These are phyloP conservation scores for Bromus sterilis DNA, from an alignment of 176 grass and related monocot species.

Conservation along the genomic window DNA sequence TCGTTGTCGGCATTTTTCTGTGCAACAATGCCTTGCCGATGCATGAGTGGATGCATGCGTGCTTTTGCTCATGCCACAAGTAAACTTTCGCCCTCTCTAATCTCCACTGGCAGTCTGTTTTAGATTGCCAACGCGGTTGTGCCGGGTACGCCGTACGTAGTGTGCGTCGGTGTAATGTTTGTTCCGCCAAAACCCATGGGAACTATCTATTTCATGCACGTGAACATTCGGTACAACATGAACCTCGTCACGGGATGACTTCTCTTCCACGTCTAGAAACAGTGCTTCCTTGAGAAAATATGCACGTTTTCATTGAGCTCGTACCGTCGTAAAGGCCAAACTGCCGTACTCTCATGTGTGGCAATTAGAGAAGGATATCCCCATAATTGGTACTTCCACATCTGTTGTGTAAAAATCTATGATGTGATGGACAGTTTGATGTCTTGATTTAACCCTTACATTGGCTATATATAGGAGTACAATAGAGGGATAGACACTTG, in stretches of 20 bases:
- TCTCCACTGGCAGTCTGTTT: neutral
- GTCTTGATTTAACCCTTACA: too few species aligned
- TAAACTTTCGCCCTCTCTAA: neutral
- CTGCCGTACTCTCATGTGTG: too few species aligned
- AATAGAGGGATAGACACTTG: too few species aligned
- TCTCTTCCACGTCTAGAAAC: neutral
- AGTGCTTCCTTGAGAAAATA: neutral
- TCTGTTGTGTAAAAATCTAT: too few species aligned
- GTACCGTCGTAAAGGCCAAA: neutral
- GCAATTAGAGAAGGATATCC: too few species aligned
- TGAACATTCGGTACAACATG: neutral
- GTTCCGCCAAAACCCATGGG: neutral
- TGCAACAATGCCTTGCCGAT: neutral
- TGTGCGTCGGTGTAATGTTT: too few species aligned
- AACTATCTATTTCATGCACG: neutral
- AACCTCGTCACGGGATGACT: neutral
- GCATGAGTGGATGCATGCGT: slow-evolving; percentile 4
- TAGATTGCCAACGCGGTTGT: too few species aligned
- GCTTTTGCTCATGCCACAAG: neutral
- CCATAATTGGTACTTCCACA: too few species aligned
- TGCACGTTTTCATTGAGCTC: too few species aligned
- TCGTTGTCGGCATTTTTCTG: slow-evolving; percentile 12
- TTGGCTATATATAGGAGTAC: too few species aligned
- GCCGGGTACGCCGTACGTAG: neutral
- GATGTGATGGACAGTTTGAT: too few species aligned